Conservation (phyloP, 192 early-diverging fungal species). For the Spinellus fusiger region DNA sequence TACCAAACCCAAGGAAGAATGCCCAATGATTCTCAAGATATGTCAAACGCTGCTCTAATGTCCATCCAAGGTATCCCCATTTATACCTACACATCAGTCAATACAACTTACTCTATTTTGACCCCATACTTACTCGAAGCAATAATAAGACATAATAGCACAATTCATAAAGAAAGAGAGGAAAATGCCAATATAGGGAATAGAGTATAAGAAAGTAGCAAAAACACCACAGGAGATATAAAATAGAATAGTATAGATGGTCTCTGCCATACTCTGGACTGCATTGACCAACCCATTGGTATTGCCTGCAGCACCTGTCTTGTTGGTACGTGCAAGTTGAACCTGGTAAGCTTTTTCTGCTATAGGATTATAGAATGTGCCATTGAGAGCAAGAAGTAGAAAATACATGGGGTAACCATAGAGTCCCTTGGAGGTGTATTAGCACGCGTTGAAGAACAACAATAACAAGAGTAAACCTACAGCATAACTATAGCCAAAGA, state of each 20-base stretch:
- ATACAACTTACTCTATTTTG: not conserved
- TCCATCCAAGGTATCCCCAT: constrained; percentile 21
- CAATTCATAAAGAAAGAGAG: constrained; percentile 17
- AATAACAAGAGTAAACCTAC: constrained; percentile 9
- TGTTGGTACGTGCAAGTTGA: constrained; percentile 11
- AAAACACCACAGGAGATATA: constrained; percentile 22
- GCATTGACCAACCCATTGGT: not conserved
- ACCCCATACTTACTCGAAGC: constrained; percentile 30
- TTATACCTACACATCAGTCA: constrained; percentile 11
- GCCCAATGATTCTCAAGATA: constrained; percentile 30
- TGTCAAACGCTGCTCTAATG: constrained; percentile 21
- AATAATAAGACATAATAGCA: constrained; percentile 28
- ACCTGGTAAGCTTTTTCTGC: constrained; percentile 13
- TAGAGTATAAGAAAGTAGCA: constrained; percentile 6
- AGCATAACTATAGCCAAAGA: constrained; percentile 25
- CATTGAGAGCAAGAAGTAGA: constrained; percentile 15
- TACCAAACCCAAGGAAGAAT: constrained; percentile 31
- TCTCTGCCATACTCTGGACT: constrained; percentile 8
- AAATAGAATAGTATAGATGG: constrained; percentile 20
- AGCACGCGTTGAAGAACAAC: not conserved
- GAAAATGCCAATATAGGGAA: constrained; percentile 17
- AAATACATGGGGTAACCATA: constrained; percentile 28
- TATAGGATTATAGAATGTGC: constrained; percentile 18
- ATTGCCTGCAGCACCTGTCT: constrained; percentile 1
- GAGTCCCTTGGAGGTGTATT: constrained; percentile 16